Base-by-base conservation (phyloP, 2,329 filamentous ascomycete genomes). In the Diaporthe aspalathi region DNA sequence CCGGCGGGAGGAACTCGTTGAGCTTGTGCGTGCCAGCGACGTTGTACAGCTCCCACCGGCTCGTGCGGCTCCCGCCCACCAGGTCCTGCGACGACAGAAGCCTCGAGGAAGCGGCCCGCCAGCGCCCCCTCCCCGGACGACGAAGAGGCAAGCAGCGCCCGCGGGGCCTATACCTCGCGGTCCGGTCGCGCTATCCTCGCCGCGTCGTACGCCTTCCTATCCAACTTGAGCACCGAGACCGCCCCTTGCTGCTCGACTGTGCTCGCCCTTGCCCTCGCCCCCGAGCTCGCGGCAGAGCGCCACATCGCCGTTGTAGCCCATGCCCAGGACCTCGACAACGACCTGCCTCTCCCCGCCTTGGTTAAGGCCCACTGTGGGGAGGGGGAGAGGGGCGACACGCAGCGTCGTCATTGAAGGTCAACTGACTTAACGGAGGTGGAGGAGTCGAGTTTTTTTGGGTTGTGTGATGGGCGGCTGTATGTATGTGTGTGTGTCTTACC, bases 161-260 rank as follows among this genome's bases (percentile, higher is more conserved):
- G n/a, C n/a, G n/a, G n/a, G n/a, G n/a, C n/a, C n/a, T n/a, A n/a
- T n/a, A n/a, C n/a, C n/a, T n/a, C n/a, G n/a, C n/a, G n/a, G n/a
- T n/a, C n/a, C n/a, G n/a, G n/a, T n/a, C n/a, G 40, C 20, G 2
- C 20, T 40, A 63, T 63, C 40, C 16, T 47, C 17, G 2, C 40
- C 57, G 7, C 12, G 43, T 1, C 1, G 40, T 24, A 12, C 20
- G 57, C 7, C 11, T 32, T 16, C 17, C 2, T 47, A 27, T 47
- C 47, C 43, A 27, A 45, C 40, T 63, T 63, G 57, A 29, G 40
- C 2, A 63, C 57, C 17, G 57, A 63, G 11, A 63, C 40, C 40
- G n/a, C n/a, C n/a, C n/a, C n/a, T 32, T 32, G 22, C 32, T 8
- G 8, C 32, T 32, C n/a, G n/a, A 8, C 32, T 8, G 32, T 32